Evolutionary conservation across 1,139 yeast genomes (phyloP), one percentile per base, ranked within the genome.

Genomic region (Arxiozyma slooffiae): DNA sequence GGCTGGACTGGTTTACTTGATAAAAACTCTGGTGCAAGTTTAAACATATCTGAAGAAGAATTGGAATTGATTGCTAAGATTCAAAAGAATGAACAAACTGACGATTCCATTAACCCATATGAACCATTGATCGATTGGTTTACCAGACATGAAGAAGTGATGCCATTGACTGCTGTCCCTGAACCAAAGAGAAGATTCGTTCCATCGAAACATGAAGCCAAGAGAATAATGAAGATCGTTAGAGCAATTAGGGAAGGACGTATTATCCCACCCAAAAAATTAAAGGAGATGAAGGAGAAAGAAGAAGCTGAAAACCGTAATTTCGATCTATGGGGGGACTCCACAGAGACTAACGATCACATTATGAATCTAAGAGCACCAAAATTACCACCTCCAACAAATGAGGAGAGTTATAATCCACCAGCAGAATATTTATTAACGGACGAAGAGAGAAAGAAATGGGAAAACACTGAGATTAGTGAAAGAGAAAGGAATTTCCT

Each of bases 1-100:
- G 98, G 98, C 38, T 92, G 97, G 97, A 94, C 98, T 11, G 99
- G 99, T 45, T 75, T 94, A 57, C 72, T 92, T 53, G 97, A 92
- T 68, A 87, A 88, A 64, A 78, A 82, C 60, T 88, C 97, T 9
- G 99, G 98, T 56, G 71, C 82, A n/a, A 77, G 88, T 47, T 77
- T 92, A 70, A 89, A 92, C 60, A 74, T 92, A 56, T 80, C 89
- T n/a, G 77, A 78, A 52, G 97, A 92, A 64, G 98, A 92, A 70
- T 76, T 90, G 61, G 96, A 90, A 57, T 76, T 94, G 56, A 87
- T 92, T 63, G 77, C 83, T 58, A 88, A 88, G 66, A 82, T 92
- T 61, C 96, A 89, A 70, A 78, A 76, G 55, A 88, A 92, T 60
- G 90, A 88, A 70, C 81, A 80, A 58, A 86, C 96, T 7, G 94